Evolutionary conservation across 1,284 basidiomycete genomes (phyloP).

Genomic region (Trichosporon sp.): DNA sequence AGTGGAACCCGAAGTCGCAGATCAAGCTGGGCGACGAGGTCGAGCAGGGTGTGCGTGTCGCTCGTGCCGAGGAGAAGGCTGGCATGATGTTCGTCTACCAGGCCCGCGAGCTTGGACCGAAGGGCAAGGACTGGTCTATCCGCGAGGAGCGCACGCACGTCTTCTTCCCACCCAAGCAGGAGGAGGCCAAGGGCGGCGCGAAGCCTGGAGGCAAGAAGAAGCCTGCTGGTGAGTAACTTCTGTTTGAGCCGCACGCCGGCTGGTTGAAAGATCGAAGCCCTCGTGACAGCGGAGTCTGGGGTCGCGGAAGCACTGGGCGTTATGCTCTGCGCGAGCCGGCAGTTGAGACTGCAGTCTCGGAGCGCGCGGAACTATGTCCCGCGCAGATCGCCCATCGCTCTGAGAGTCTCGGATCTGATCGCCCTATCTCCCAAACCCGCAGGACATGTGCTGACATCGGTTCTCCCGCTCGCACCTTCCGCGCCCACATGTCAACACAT

Average conservation of each 20-base stretch:
- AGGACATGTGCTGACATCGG: not conserved
- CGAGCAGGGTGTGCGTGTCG: conserved; percentile 54
- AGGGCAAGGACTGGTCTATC: conserved; percentile 53
- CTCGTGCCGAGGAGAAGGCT: conserved; percentile 59
- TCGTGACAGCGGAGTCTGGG: no score
- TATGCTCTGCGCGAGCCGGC: no score
- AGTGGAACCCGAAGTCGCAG: conserved; percentile 53
- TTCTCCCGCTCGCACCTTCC: not conserved
- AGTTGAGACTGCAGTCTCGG: no score
- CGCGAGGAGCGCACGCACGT: conserved; percentile 69
- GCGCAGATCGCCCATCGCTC: not conserved
- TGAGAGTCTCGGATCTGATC: not conserved
- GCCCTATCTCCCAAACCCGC: not conserved
- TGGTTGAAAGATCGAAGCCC: no score
- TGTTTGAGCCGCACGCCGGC: no score
- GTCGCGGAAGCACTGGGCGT: no score
- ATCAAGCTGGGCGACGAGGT: conserved; percentile 58
- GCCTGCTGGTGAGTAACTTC: conserved; percentile 8
- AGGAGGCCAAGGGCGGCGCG: not conserved
- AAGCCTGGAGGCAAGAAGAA: conserved; percentile 13
- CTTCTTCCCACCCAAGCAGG: conserved; percentile 52
- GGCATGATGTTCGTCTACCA: conserved; percentile 77
- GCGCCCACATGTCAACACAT: not conserved
- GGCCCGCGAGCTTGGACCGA: conserved; percentile 46
- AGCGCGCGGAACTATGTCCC: not conserved